Evolutionary conservation across 352 stramenopile genomes (phyloP), one percentile per base, ranked within the genome.

Genomic region (Salisapilia sapeloensis): DNA sequence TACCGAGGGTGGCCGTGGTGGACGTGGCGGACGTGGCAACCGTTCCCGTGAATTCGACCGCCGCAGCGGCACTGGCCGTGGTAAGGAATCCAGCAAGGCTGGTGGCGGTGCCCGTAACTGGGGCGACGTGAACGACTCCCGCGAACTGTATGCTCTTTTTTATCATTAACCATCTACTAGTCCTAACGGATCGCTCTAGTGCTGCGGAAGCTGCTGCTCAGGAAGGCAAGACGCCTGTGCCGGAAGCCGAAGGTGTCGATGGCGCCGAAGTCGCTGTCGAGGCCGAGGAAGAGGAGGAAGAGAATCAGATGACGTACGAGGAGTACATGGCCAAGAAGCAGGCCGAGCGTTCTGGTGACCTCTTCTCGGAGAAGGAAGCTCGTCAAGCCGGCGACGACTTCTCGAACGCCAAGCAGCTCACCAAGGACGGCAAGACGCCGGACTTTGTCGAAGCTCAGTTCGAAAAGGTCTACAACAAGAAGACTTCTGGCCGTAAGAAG

Each of bases 391-490:
- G 81, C 27, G 86, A 90, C 40, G 89, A 96, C 40, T 97, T 96
- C 44, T 50, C 65, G 4, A 51, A 43, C 50, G 60, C 66, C 17
- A 51, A 67, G 42, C 55, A 66, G 41, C 60, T 85, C 46, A 82
- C 72, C 38, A 82, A 90, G 47, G 70, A 92, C 19, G 70, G 76
- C 66, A 90, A 71, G 64, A 90, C 74, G 26, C 65, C 70, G 9
- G 74, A 90, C 54, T 90, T 86, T 42, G 80, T 90, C 46, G 74
- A 86, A 44, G 53, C 74, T 29, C 60, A 77, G 53, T 90, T 67
- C 56, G 74, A 95, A 48, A 93, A 96, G 64, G 81, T 96, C 44
- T 97, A 95, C 70, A 85, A 90, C 53, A 87, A 94, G 48, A 96
- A 96, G 78, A 94, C 84, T 37, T 85, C 77, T 38, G 77, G 67